Base-by-base conservation (phyloP, 164 flowering plant genomes). In the Nelumbo lutea region DNA sequence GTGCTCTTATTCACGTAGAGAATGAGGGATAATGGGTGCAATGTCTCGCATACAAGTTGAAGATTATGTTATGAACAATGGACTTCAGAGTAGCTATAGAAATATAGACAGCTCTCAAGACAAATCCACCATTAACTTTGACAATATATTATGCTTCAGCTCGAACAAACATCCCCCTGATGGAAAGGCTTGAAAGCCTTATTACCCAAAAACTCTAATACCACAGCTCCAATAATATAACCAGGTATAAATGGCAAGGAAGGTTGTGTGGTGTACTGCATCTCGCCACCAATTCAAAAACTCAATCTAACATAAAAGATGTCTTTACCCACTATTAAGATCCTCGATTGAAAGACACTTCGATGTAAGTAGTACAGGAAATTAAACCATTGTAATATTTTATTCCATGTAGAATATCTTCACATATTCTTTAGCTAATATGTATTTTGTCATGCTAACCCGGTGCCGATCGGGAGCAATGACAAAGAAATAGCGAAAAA, bases 171-270 rank as follows among this genome's bases (percentile, higher is more conserved):
- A 73, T 27, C 57, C 59, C 68, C 62, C 50, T 64, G 85, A 80
- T 70, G 82, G 84, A 75, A 61, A 45, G 70, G 80, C 83, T 75
- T 77, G 75, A 73, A 67, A 76, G 82, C 85, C 79, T 83, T 88
- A 83, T 85, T 85, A 27, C 71, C 42, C 39, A 70, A 52, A 51
- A 67, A 71, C 60, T 63, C 75, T 48, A 65, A 64, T 73, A 53
- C 76, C 62, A 52, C 41, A 44, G 67, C 68, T 69, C 67, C 66
- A 48, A 61, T 50, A 61, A 42, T 13, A 53, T 15, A 60, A 68
- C 65, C 72, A 40, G 59, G 66, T 45, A 70, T 61, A 42, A 57
- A 70, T n/a, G 41, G 75, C 42, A 67, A 6, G 14, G 51, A 50
- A 70, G 60, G 65, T 40, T 3, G 62, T 67, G 67, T 3, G 61